phyloP scores from a whole-genome alignment of 768 basidiomycete species.

The Termitomyces sp. region DNA sequence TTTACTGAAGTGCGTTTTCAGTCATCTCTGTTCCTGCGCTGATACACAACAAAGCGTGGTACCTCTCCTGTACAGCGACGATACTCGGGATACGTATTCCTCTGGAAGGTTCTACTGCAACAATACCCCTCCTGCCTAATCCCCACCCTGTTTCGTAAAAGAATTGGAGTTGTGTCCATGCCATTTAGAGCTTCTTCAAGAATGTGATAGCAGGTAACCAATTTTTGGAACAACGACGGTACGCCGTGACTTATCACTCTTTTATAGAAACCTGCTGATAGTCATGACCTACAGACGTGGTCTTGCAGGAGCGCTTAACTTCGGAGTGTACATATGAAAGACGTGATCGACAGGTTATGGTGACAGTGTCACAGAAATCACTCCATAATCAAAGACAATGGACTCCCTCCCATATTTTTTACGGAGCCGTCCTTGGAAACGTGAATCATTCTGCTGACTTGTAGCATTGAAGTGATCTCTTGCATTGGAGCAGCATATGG shows the following conservation, averaged over 20 bases:
- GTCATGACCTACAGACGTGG: conserved; percentile 51
- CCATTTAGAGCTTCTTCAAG: not conserved
- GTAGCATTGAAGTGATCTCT: too few relatives aligned
- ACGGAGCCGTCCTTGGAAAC: conserved; percentile 81
- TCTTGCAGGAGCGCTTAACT: conserved; percentile 72
- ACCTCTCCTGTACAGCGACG: conserved; percentile 64
- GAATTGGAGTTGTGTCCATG: too few relatives aligned
- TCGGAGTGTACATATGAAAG: conserved; percentile 50
- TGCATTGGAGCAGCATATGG: too few relatives aligned
- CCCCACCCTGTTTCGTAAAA: too few relatives aligned
- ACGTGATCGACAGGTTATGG: not conserved
- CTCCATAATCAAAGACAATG: conserved; percentile 85
- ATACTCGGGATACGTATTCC: conserved; percentile 89
- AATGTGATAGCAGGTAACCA: conserved; percentile 66
- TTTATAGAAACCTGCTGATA: not conserved
- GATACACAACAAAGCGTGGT: conserved; percentile 38
- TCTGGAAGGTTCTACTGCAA: conserved; percentile 80
- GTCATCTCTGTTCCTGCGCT: conserved; percentile 3
- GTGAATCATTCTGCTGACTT: too few relatives aligned
- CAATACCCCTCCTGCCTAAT: conserved; percentile 64
- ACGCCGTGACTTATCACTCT: not conserved
- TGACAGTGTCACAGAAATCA: too few relatives aligned
- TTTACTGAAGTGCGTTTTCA: conserved; percentile 59
- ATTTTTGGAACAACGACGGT: conserved; percentile 90
- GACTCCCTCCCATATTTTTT: conserved; percentile 73